phyloP scores from a whole-genome alignment of 176 grass and related monocot species.

The Coix lacrymajobi region DNA sequence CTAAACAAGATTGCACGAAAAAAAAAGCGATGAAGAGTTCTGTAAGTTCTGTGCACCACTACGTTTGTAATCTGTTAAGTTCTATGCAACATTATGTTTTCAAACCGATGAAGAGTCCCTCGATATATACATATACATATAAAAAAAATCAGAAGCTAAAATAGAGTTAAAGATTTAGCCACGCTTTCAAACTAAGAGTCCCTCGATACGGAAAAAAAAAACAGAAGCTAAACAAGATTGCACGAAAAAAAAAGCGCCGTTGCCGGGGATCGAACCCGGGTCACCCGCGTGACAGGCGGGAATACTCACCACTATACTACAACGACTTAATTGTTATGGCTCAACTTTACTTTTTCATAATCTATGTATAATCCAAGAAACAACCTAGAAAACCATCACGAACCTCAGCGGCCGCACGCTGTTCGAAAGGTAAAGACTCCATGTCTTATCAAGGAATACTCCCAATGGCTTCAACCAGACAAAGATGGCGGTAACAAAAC shows the following conservation, averaged over 20 bases:
- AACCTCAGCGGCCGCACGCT: not conserved
- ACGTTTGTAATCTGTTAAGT: not conserved
- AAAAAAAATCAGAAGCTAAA: not conserved
- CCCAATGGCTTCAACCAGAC: not conserved
- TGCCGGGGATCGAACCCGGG: constrained; percentile 98
- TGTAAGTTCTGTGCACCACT: not conserved
- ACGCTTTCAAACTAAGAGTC: no score
- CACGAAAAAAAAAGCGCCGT: constrained; percentile 41
- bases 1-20: no score
- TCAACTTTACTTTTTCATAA: no score
- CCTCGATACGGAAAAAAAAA: no score
- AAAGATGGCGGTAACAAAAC: not conserved
- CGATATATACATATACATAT: not conserved
- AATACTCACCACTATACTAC: constrained; percentile 98
- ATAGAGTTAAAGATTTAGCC: not conserved
- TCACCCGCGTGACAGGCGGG: constrained; percentile 79
- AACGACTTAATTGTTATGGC: constrained; percentile 31
- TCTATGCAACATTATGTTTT: not conserved
- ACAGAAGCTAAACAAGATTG: no score
- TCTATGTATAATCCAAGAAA: no score
- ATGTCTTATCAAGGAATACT: not conserved
- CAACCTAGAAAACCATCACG: no score
- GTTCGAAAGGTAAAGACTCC: not conserved
- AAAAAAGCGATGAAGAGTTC: no score
- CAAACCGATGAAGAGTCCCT: not conserved